A percentile compares a stretch with the other conserved stretches of the same genome.
Conservation (phyloP, 352 stramenopile genomes). For the Pythium aristosporum region DNA sequence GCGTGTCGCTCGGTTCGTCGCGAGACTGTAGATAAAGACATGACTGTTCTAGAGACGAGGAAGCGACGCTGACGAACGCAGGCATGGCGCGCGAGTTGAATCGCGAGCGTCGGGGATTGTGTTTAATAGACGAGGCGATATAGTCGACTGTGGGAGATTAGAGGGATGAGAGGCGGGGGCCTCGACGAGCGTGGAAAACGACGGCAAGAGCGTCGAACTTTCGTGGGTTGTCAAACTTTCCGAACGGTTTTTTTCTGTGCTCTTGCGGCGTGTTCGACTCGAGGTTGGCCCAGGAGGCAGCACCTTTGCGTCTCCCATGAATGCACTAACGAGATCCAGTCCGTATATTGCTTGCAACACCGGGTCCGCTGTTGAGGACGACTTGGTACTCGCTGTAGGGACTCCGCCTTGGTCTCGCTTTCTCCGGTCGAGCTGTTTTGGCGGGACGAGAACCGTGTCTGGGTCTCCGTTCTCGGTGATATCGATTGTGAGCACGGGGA, state of each 20-base stretch:
- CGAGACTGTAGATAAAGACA: conserved; percentile 9
- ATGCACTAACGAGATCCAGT: conserved; percentile 48
- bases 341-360: conserved; percentile 62
- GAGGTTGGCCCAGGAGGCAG: not conserved
- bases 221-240: conserved; percentile 1
- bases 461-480: conserved; percentile 47
- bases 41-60: conserved; percentile 6
- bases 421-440: conserved; percentile 13
- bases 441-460: conserved; percentile 31
- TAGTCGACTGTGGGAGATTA: not conserved
- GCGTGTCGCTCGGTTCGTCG: conserved; percentile 23
- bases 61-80: conserved; percentile 19
- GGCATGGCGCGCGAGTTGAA: not conserved
- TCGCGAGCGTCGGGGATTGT: not conserved
- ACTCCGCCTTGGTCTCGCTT: conserved; percentile 4
- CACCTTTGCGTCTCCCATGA: conserved; percentile 24
- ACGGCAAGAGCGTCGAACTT: conserved; percentile 3
- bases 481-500: conserved; percentile 43
- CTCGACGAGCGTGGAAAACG: conserved; percentile 14
- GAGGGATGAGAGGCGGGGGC: not conserved
- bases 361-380: conserved; percentile 2
- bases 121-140: not conserved
- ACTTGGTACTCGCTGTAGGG: not conserved
- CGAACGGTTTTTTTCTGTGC: not conserved
- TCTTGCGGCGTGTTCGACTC: conserved; percentile 15